Percentiles rank a stretch among this genome's conserved stretches.
phyloP scores from a whole-genome alignment of 1,139 yeast species.

The Geotrichum klebahnii region DNA sequence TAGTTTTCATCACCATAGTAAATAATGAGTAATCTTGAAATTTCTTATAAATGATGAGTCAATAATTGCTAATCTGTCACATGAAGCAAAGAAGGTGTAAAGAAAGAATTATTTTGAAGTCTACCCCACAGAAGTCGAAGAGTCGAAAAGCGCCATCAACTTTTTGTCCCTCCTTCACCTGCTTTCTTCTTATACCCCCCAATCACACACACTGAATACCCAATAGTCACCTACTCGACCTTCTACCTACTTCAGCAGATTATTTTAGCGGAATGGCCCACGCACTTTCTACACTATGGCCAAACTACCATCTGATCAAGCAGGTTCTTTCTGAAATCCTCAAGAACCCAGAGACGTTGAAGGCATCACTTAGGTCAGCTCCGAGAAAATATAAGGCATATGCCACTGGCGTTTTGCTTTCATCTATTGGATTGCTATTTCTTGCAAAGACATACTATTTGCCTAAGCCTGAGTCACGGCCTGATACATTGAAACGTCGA shows the following conservation, averaged over 20 bases:
- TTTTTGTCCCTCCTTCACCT: neutral
- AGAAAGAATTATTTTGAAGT: too few relatives aligned
- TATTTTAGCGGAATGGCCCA: constrained; percentile 13
- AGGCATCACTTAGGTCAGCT: constrained; percentile 2
- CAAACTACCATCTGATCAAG: constrained; percentile 6
- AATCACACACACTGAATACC: too few relatives aligned
- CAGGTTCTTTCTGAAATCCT: constrained; percentile 10
- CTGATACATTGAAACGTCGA: constrained; percentile 29
- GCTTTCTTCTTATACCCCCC: neutral
- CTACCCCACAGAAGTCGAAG: neutral
- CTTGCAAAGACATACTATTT: neutral
- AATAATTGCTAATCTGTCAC: too few relatives aligned
- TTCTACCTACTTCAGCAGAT: too few relatives aligned
- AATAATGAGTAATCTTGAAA: too few relatives aligned
- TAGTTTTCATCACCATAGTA: too few relatives aligned
- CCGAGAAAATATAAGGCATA: constrained; percentile 13
- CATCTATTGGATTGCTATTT: neutral
- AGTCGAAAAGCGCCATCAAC: neutral
- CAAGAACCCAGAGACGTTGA: constrained; percentile 19
- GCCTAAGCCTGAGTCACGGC: neutral
- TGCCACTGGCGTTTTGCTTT: constrained; percentile 3
- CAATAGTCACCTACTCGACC: too few relatives aligned
- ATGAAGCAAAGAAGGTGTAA: too few relatives aligned
- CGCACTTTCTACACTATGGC: constrained; percentile 15
- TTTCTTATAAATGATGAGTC: too few relatives aligned